Evolutionary conservation across 352 stramenopile genomes (phyloP), one percentile per base, ranked within the genome.

Genomic region (Aphanomyces astaci): DNA sequence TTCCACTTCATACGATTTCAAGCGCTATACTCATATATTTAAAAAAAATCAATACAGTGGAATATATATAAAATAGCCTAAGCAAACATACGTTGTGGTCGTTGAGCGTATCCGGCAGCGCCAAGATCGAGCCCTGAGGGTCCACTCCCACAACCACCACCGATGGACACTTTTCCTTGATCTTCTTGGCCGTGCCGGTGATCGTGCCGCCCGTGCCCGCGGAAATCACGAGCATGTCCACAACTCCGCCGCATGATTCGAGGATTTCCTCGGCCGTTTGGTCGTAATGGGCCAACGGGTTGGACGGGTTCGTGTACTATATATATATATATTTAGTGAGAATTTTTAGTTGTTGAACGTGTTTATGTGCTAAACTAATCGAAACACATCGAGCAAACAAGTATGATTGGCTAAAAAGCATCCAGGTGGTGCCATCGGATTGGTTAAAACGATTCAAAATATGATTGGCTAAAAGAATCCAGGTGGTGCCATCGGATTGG

Each of bases 281-380:
- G 72, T 98, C 92, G 67, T 97, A 97, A 77, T 99, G 96, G 17
- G 96, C 93, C 71, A 97, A 76, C 17, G 96, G 95, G 82, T 99
- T 99, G 33, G 87, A 92, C 19, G 88, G 87, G 78, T 99, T 99
- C n/a, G 87, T 86, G 81, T 98, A 99, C 77, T 92, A 55, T 10
- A 2, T n/a, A 55, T 11, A 30, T 10, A 30, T n/a, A 15, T 22
- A 30, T 55, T 10, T 24, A 1, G 22, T 25, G 27, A n/a, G n/a
- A n/a, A n/a, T n/a, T n/a, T n/a, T n/a, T n/a, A n/a, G n/a, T n/a
- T n/a, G n/a, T n/a, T n/a, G n/a, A n/a, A n/a, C n/a, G n/a, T n/a
- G n/a, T n/a, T n/a, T n/a, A n/a, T n/a, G n/a, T n/a, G n/a, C 11
- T 25, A 22, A 22, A 33, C 49, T 15, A 15, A 15, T 15, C 7